phyloP scores from a whole-genome alignment of 805 yeast species.

The Lipomyces starkeyi region DNA sequence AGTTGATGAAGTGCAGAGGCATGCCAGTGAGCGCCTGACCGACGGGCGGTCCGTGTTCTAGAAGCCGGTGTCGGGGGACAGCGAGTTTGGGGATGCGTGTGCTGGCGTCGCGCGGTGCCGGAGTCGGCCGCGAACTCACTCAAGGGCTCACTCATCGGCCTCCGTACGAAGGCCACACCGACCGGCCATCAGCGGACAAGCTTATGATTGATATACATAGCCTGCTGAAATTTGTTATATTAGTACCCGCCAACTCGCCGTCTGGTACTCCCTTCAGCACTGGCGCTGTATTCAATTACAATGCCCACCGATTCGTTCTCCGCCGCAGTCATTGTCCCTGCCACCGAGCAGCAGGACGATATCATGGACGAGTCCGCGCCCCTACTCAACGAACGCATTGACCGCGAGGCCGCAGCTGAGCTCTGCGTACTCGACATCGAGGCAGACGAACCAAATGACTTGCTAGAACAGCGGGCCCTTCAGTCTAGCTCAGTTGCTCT shows the following conservation, averaged over 20 bases:
- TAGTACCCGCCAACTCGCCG: neutral
- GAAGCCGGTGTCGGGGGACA: neutral
- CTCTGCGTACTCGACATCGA: constrained; percentile 2
- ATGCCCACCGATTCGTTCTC: neutral
- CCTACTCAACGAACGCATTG: neutral
- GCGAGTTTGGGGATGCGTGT: too few species aligned
- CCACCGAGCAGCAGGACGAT: neutral
- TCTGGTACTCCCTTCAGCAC: too few species aligned
- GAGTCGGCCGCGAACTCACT: too few species aligned
- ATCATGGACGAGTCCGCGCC: constrained; percentile 5
- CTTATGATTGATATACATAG: neutral
- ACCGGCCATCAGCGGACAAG: neutral
- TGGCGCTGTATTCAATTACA: too few species aligned
- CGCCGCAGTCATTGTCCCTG: neutral
- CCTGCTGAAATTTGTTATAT: neutral
- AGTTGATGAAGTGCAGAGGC: too few species aligned
- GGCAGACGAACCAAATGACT: constrained; percentile 11
- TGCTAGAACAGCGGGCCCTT: neutral
- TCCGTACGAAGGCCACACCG: neutral
- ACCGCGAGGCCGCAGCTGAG: constrained; percentile 2
- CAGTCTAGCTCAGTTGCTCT: constrained; percentile 43
- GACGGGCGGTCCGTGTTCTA: neutral
- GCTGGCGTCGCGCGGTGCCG: too few species aligned
- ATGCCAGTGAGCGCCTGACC: neutral
- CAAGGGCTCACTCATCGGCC: neutral